Conservation (phyloP, 2,329 filamentous ascomycete species). For the Penicillium frequentans region DNA sequence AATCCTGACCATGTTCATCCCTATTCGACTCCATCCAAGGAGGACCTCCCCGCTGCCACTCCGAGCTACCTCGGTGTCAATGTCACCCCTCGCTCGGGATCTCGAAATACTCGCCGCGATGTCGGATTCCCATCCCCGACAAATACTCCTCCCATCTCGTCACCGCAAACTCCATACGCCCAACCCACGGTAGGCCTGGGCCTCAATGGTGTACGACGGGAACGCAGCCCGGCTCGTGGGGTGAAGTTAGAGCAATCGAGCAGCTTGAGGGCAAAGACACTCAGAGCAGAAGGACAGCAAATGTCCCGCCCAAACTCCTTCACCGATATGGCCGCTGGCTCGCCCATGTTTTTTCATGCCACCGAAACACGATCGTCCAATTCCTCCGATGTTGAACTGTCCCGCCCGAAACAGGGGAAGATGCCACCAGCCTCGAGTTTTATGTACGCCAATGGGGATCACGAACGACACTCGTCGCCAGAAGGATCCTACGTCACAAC, state of each 20-base stretch:
- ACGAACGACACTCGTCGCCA: conserved; percentile 26
- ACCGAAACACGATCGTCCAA: conserved; percentile 65
- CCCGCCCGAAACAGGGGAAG: conserved; percentile 28
- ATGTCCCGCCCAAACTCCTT: conserved; percentile 35
- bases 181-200: conserved; percentile 25
- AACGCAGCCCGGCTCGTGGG: conserved; percentile 37
- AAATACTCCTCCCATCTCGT: conserved; percentile 42
- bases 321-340: conserved; percentile 34
- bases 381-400: conserved; percentile 35
- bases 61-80: conserved; percentile 64
- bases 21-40: conserved; percentile 34
- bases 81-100: conserved; percentile 75
- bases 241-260: conserved; percentile 32
- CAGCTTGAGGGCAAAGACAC: conserved; percentile 37
- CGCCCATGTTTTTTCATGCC: conserved; percentile 87
- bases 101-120: conserved; percentile 69
- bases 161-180: conserved; percentile 31
- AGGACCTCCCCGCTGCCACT: conserved; percentile 56
- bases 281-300: conserved; percentile 36
- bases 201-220: conserved; percentile 27
- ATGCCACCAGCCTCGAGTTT: conserved; percentile 32
- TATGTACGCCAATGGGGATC: conserved; percentile 39
- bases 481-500: conserved; percentile 21
- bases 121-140: conserved; percentile 67
- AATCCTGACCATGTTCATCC: conserved; percentile 35